These are phyloP conservation scores for Aspergillus biplanus DNA, from an alignment of 495 filamentous ascomycete species.

Conservation along the genomic window DNA sequence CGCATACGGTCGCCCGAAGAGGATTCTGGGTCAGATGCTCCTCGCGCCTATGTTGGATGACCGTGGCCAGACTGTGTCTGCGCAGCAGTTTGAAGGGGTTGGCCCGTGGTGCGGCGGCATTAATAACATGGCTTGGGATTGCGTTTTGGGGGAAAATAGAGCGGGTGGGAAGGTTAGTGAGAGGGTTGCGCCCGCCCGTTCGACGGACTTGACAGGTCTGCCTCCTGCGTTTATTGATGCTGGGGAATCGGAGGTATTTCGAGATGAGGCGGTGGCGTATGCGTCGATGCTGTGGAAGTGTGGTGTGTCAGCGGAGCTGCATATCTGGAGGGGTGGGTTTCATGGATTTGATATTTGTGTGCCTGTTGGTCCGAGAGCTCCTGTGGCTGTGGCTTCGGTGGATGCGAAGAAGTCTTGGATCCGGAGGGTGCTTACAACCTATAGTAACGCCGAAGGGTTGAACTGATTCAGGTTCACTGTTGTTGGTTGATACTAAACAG, in stretches of 20 bases:
- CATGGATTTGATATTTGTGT: constrained; percentile 49
- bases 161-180: constrained; percentile 6
- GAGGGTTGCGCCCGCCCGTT: constrained; percentile 24
- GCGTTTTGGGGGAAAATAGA: constrained; percentile 3
- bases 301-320: constrained; percentile 50
- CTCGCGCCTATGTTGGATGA: constrained; percentile 53
- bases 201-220: constrained; percentile 22
- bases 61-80: constrained; percentile 8
- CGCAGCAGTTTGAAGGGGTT: constrained; percentile 16
- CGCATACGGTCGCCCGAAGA: constrained; percentile 33
- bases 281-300: constrained; percentile 37
- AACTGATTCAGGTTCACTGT: too few relatives aligned
- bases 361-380: constrained; percentile 6
- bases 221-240: constrained; percentile 32
- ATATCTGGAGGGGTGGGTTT: constrained; percentile 53
- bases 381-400: not conserved
- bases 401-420: not conserved
- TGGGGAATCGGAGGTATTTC: constrained; percentile 36
- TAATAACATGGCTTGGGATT: constrained; percentile 12
- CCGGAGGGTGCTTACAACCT: not conserved
- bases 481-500: too few relatives aligned
- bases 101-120: constrained; percentile 28
- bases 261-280: constrained; percentile 46
- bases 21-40: constrained; percentile 44
- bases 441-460: too few relatives aligned